Percentiles rank a stretch among this genome's conserved stretches.
These are phyloP conservation scores for Solanum corneliomulleri DNA, from an alignment of 257 asterid genomes.

Conservation along the genomic window DNA sequence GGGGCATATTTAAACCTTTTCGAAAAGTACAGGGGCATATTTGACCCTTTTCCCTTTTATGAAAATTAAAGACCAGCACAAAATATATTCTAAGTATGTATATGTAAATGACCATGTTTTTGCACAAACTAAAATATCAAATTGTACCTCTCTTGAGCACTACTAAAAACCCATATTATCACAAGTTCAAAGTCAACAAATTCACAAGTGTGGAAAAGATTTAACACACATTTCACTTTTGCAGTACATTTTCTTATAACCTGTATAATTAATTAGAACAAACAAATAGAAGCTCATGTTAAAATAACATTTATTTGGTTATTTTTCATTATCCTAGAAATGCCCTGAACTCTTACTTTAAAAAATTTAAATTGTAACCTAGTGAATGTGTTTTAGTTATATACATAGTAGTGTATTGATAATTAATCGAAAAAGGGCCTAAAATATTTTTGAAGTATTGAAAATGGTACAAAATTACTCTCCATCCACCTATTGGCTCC, in stretches of 20 bases:
- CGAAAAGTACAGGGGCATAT: too few species aligned
- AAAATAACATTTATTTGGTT: background rate
- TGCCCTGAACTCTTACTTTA: background rate
- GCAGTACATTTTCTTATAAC: background rate
- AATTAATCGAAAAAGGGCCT: too few species aligned
- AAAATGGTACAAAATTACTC: too few species aligned
- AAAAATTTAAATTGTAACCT: background rate
- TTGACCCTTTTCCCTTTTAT: too few species aligned
- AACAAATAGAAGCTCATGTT: background rate
- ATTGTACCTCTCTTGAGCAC: background rate
- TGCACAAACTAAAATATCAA: background rate
- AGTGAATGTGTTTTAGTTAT: background rate
- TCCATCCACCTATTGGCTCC: too few species aligned
- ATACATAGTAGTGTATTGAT: background rate
- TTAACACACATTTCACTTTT: background rate
- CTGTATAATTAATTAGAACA: background rate
- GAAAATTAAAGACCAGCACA: background rate
- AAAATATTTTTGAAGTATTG: too few species aligned
- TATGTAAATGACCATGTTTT: background rate
- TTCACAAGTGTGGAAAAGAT: background rate
- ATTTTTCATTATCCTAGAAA: background rate
- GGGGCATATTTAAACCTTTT: too few species aligned
- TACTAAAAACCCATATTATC: background rate
- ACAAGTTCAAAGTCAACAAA: background rate
- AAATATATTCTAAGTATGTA: too few species aligned